Percentiles rank a stretch among this genome's conserved stretches.
phyloP scores from a whole-genome alignment of 2,329 filamentous ascomycete genomes.

The Pseudogymnoascus sp. region DNA sequence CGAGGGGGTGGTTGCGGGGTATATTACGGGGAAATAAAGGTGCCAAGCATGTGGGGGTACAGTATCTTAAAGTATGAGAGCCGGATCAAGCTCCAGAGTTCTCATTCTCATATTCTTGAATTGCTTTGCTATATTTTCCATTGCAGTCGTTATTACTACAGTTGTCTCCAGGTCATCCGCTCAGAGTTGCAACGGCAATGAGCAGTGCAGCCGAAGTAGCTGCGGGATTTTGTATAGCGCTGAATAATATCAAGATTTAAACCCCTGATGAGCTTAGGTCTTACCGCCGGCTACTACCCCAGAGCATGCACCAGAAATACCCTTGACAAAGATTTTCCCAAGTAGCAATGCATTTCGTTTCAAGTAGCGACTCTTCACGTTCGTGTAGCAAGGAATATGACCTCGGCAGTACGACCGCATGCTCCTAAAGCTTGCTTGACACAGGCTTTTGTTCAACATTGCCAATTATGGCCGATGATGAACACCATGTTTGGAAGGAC shows the following conservation, averaged over 20 bases:
- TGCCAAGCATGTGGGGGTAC: not conserved
- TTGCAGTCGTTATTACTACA: not conserved
- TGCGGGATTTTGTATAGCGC: not conserved
- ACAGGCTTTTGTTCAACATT: not conserved
- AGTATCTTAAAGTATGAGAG: not conserved
- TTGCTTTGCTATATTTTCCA: not conserved
- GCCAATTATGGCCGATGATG: not conserved
- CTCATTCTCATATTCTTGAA: not conserved
- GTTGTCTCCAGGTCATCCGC: not conserved
- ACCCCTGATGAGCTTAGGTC: not conserved
- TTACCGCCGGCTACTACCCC: not conserved
- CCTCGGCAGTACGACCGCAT: not conserved
- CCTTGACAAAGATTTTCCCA: not conserved
- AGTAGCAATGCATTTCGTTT: not conserved
- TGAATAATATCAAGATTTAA: not conserved
- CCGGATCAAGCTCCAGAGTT: not conserved
- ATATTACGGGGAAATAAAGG: not conserved
- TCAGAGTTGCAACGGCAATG: not conserved
- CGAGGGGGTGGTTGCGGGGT: not conserved
- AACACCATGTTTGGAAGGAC: not conserved
- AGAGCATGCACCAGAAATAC: not conserved
- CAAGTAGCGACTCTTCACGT: not conserved
- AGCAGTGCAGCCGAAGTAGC: not conserved
- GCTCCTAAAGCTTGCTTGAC: not conserved
- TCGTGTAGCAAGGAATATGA: not conserved